Evolutionary conservation across 176 grass and related monocot genomes (phyloP).

Genomic region (Hsuehochloa calcarea): DNA sequence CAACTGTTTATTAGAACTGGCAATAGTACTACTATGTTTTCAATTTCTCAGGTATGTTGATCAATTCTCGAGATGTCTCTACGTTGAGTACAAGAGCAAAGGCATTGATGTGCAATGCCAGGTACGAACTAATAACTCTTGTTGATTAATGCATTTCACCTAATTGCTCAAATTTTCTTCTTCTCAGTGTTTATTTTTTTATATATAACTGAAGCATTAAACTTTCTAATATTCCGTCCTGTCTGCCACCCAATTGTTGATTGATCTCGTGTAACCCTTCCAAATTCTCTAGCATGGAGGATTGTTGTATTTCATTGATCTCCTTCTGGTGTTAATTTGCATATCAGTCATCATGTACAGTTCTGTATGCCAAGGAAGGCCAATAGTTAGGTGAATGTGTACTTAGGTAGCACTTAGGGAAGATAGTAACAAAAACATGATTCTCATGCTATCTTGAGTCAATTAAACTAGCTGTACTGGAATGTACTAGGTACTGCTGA

Average conservation of each 20-base stretch:
- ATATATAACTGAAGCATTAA: neutral
- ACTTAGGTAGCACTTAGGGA: neutral
- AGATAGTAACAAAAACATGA: neutral
- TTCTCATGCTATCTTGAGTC: neutral
- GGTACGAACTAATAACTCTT: slow-evolving; percentile 35
- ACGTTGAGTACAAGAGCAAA: slow-evolving; percentile 69
- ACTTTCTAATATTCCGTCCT: neutral
- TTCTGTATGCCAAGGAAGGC: neutral
- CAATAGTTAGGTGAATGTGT: neutral
- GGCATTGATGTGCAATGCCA: slow-evolving; percentile 88
- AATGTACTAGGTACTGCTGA: no score
- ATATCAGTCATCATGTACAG: neutral
- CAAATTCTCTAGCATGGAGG: neutral
- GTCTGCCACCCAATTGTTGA: neutral
- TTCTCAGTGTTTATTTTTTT: neutral
- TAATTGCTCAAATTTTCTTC: neutral
- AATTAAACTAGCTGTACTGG: no score
- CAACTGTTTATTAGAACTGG: neutral
- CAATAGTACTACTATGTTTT: neutral
- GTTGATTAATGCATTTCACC: neutral
- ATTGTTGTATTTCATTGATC: neutral
- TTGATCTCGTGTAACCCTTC: neutral
- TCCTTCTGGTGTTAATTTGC: neutral
- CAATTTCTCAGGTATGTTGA: slow-evolving; percentile 50
- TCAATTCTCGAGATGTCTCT: slow-evolving; percentile 68